Evolutionary conservation across 164 flowering plant species (phyloP), one percentile per base, ranked within the genome.

Genomic region (Liquidambar formosana): DNA sequence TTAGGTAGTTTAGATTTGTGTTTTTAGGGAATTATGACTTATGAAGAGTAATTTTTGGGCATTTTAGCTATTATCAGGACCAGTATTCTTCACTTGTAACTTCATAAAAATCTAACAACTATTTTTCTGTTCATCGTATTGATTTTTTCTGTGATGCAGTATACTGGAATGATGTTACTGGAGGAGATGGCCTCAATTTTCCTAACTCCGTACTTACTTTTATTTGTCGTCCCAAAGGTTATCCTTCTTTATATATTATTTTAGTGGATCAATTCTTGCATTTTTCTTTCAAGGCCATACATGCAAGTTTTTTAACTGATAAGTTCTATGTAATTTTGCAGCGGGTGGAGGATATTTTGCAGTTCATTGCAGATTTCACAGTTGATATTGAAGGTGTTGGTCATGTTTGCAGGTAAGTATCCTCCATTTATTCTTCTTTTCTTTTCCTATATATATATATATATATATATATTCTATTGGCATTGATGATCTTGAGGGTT

Each of bases 181-280:
- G 99, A 96, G 80, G 99, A 96, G 89, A 92, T 93, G 91, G 89
- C 94, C 64, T 96, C 99, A 41, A 96, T 96, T 75, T 88, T 96
- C 76, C 81, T 91, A 62, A 96, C 99, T 38, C 99, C 99, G 3
- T 85, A 83, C 57, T 77, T 96, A 69, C 99, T 96, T 64, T 6
- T 96, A 52, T 89, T 87, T 73, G 81, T 89, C 65, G 92, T 96
- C 28, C 98, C 99, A 67, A 78, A 92, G 98, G 99, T 96, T 58
- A 5, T 53, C 45, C 5, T 57, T 25, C 22, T 10, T 60, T 38
- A 25, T 19, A 9, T 60, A 19, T 72, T 60, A 19, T 72, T 64
- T 26, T 33, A 33, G 44, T 63, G 11, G 38, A 56, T 9, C 28
- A 23, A 21, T 14, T 15, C 18, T 18, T 15, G 27, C 16, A 9